Evolutionary conservation across 2,329 filamentous ascomycete species (phyloP), one percentile per base, ranked within the genome.

Genomic region (Byssothecium circinans): DNA sequence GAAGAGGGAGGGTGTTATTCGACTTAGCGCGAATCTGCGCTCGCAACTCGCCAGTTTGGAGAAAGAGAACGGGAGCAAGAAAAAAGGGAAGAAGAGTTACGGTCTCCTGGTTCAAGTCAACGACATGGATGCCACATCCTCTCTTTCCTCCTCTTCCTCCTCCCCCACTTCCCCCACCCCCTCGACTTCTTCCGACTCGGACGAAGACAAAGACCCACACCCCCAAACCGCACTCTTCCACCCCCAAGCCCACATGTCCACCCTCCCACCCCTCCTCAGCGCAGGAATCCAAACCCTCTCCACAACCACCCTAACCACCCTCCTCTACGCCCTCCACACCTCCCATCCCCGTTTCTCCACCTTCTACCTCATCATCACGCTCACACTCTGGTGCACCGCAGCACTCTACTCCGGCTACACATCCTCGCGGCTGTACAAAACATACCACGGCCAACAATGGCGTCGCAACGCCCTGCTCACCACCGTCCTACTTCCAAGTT

Each of bases 261-360:
- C 53, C 74, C 77, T 23, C 11, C 36, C 90, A 0, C 89, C 90
- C 1, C 75, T 95, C 7, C 78, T 95, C 17, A 91, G 91, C 2
- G 95, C 89, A 1, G 90, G 90, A 34, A 90, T 88, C 78, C 90
- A 96, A 72, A 79, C 95, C 1, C 77, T 95, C 10, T 91, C 92
- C 70, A 91, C 94, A 86, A 81, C 84, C 1, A 72, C 84, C 32
- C 87, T 88, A 1, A 77, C 95, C 3, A 78, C 92, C 10, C 65
- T 85, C 4, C 76, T 92, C 20, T 88, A 87, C 64, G 88, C 87
- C 47, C 71, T 94, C 25, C 90, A 90, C 4, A 71, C 95, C 2
- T 71, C 95, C 46, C 95, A 95, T 62, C 90, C 90, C 2, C 91
- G 87, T 68, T 94, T 91, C 77, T 85, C 90, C n/a, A 90, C 90